These are phyloP conservation scores for Amanita polypyramis DNA, from an alignment of 768 basidiomycete species.

Conservation along the genomic window DNA sequence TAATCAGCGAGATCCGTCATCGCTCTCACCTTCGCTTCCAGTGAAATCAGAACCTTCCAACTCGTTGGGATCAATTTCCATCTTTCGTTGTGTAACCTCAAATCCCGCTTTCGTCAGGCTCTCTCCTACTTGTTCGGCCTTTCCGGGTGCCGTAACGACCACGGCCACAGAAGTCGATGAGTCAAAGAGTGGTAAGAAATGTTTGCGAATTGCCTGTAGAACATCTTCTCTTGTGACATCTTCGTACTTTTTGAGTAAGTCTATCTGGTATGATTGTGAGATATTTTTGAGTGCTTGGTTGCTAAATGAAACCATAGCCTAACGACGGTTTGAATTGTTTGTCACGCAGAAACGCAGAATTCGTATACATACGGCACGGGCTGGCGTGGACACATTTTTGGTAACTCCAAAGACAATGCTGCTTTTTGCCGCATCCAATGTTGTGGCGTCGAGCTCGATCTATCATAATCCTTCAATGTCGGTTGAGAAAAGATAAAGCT, in stretches of 20 bases:
- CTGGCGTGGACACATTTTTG: slow-evolving; percentile 71
- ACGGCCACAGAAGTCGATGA: slow-evolving; percentile 67
- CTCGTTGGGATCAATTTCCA: slow-evolving; percentile 51
- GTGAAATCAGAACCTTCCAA: slow-evolving; percentile 26
- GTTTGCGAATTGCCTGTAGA: slow-evolving; percentile 50
- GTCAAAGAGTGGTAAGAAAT: slow-evolving; percentile 82
- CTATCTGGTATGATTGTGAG: slow-evolving; percentile 59
- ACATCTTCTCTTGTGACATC: slow-evolving; percentile 74
- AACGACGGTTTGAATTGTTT: slow-evolving; percentile 6
- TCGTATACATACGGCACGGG: slow-evolving; percentile 63
- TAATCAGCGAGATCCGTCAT: slow-evolving; percentile 14
- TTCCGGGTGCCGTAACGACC: slow-evolving; percentile 75
- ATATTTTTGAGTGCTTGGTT: slow-evolving; percentile 91
- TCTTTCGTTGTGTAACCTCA: slow-evolving; percentile 58
- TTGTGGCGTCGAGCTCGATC: slow-evolving; percentile 73
- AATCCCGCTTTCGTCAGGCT: slow-evolving; percentile 65
- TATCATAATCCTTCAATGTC: slow-evolving; percentile 18
- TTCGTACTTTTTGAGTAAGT: slow-evolving; percentile 73
- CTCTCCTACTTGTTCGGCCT: slow-evolving; percentile 58
- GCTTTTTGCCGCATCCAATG: slow-evolving; percentile 86
- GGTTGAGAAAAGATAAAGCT: background rate
- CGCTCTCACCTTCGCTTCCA: slow-evolving; percentile 24
- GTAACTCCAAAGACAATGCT: slow-evolving; percentile 82
- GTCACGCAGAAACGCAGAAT: background rate
- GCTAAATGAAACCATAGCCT: slow-evolving; percentile 77